A percentile compares a stretch with the other conserved stretches of the same genome.
Evolutionary conservation across 805 yeast species (phyloP).

Genomic region (Kodamaea laetipori): DNA sequence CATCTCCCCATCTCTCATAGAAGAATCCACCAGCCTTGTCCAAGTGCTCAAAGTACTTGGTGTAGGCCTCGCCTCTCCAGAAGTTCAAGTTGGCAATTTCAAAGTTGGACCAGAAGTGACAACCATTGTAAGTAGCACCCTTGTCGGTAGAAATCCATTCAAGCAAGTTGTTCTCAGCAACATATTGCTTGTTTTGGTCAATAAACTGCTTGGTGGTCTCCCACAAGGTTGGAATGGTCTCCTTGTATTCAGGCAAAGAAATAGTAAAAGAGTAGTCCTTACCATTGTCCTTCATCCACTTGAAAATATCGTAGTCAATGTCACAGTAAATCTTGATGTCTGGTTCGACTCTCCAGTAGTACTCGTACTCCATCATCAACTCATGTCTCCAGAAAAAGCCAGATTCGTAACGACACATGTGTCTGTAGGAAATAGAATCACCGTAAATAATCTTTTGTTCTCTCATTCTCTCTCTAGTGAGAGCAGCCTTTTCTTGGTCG

Average conservation of each 20-base stretch:
- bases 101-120: slow-evolving; percentile 92
- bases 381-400: slow-evolving; percentile 87
- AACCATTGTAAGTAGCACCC: slow-evolving; percentile 72
- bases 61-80: slow-evolving; percentile 74
- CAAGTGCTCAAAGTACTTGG: slow-evolving; percentile 67
- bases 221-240: slow-evolving; percentile 88
- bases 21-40: slow-evolving; percentile 89
- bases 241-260: slow-evolving; percentile 75
- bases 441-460: slow-evolving; percentile 68
- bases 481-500: slow-evolving; percentile 70
- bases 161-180: slow-evolving; percentile 65
- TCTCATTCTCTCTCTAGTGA: slow-evolving; percentile 59
- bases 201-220: slow-evolving; percentile 69
- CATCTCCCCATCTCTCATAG: slow-evolving; percentile 94
- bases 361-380: slow-evolving; percentile 72
- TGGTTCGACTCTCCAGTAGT: slow-evolving; percentile 96
- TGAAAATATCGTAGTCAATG: slow-evolving; percentile 83
- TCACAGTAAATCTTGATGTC: slow-evolving; percentile 80
- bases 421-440: slow-evolving; percentile 74
- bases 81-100: slow-evolving; percentile 75
- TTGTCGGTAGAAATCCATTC: slow-evolving; percentile 69
- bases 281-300: slow-evolving; percentile 69
- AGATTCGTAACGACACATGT: slow-evolving; percentile 90
- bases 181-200: slow-evolving; percentile 56
- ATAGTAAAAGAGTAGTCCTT: slow-evolving; percentile 90